Evolutionary conservation across 2,329 filamentous ascomycete species (phyloP).

Genomic region (Claviceps sorghi): DNA sequence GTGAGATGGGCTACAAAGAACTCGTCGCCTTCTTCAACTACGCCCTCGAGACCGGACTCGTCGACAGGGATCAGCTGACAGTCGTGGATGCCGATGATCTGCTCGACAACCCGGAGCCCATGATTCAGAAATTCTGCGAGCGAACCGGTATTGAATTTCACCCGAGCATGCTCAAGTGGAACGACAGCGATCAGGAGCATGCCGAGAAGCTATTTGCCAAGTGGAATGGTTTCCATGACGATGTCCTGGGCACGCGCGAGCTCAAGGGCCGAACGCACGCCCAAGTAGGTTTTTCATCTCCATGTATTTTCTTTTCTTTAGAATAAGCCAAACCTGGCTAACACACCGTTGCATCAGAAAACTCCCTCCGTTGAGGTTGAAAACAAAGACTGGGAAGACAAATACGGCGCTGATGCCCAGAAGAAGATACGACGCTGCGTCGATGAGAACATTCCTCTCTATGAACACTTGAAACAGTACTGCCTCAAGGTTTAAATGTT

Average conservation of each 20-base stretch:
- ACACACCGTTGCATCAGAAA: slow-evolving; percentile 30
- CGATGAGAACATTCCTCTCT: slow-evolving; percentile 56
- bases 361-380: slow-evolving; percentile 50
- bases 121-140: slow-evolving; percentile 67
- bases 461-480: slow-evolving; percentile 72
- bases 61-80: slow-evolving; percentile 63
- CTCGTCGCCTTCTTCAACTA: slow-evolving; percentile 79
- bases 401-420: slow-evolving; percentile 58
- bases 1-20: slow-evolving; percentile 83
- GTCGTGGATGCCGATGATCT: slow-evolving; percentile 90
- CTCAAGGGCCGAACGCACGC: slow-evolving; percentile 56
- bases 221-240: slow-evolving; percentile 94
- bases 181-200: slow-evolving; percentile 56
- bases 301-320: too few relatives aligned
- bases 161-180: slow-evolving; percentile 72
- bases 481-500: slow-evolving; percentile 42
- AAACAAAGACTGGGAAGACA: slow-evolving; percentile 56
- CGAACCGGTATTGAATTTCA: slow-evolving; percentile 65
- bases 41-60: slow-evolving; percentile 50
- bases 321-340: not conserved
- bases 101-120: slow-evolving; percentile 65
- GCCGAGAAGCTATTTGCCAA: slow-evolving; percentile 77
- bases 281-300: slow-evolving; percentile 30
- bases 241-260: slow-evolving; percentile 70
- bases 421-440: slow-evolving; percentile 57